A percentile compares a stretch with the other conserved stretches of the same genome.
Evolutionary conservation across 495 filamentous ascomycete genomes (phyloP).

Genomic region (Penicillium subrubescens): DNA sequence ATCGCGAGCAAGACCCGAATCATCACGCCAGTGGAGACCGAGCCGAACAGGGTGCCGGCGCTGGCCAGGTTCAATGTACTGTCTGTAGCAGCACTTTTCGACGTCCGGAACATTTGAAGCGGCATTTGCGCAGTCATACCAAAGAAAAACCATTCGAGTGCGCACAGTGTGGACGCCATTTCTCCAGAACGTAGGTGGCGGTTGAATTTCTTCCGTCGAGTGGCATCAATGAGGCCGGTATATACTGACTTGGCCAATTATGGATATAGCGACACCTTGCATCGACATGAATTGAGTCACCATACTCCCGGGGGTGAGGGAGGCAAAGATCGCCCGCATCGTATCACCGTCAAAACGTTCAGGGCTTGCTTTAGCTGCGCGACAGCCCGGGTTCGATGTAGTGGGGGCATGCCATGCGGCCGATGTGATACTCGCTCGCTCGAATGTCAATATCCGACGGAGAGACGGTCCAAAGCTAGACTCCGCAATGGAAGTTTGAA

Average conservation of each 20-base stretch:
- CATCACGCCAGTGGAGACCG: slow-evolving; percentile 26
- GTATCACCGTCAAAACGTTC: slow-evolving; percentile 50
- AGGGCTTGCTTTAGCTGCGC: slow-evolving; percentile 60
- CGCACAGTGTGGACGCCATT: slow-evolving; percentile 65
- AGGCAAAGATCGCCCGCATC: slow-evolving; percentile 41
- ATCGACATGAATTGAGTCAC: slow-evolving; percentile 58
- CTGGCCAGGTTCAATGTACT: slow-evolving; percentile 45
- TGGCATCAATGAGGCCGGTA: neutral
- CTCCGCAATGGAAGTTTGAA: slow-evolving; percentile 19
- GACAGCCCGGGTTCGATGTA: slow-evolving; percentile 57
- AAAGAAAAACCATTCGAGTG: slow-evolving; percentile 73
- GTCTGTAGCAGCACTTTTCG: slow-evolving; percentile 62
- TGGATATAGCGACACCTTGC: slow-evolving; percentile 52
- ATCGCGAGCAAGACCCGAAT: slow-evolving; percentile 7
- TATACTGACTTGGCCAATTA: neutral
- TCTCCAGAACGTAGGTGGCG: slow-evolving; percentile 56
- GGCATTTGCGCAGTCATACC: slow-evolving; percentile 70
- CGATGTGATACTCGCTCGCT: slow-evolving; percentile 55
- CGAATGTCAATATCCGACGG: slow-evolving; percentile 54
- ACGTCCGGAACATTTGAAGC: slow-evolving; percentile 70
- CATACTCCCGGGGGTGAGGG: slow-evolving; percentile 43
- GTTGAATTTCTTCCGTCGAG: neutral
- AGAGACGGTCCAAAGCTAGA: slow-evolving; percentile 45
- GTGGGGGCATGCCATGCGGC: slow-evolving; percentile 52
- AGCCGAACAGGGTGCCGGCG: slow-evolving; percentile 16